A percentile compares a stretch with the other conserved stretches of the same genome.
These are phyloP conservation scores for Cutaneotrichosporon dermatis DNA, from an alignment of 1,284 basidiomycete genomes.

Conservation along the genomic window DNA sequence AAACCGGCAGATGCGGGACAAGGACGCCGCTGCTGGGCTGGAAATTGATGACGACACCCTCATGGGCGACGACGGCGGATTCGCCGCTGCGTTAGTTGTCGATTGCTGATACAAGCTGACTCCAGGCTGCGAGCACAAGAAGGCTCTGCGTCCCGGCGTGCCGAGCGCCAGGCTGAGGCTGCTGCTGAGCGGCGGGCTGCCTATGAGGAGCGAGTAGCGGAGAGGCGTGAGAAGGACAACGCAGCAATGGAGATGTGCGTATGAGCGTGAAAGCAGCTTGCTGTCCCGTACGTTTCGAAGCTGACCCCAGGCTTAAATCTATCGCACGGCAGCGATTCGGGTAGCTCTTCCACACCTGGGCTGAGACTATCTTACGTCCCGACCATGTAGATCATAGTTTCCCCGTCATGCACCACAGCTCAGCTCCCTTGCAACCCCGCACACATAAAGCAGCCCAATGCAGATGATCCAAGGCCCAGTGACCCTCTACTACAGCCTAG, in stretches of 20 bases:
- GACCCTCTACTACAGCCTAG: neutral
- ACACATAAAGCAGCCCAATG: neutral
- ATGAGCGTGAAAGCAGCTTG: no score
- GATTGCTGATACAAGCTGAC: neutral
- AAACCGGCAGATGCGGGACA: conserved; percentile 43
- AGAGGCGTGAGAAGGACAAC: conserved; percentile 40
- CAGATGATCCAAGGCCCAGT: neutral
- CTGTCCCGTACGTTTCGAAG: no score
- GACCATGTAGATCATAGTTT: no score
- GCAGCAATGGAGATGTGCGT: conserved; percentile 49
- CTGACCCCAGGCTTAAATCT: conserved; percentile 33
- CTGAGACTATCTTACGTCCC: no score
- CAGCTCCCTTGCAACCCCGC: neutral
- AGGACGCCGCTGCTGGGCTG: conserved; percentile 38
- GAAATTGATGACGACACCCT: conserved; percentile 45
- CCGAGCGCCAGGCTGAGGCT: conserved; percentile 31
- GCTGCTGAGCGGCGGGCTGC: conserved; percentile 34
- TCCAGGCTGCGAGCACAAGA: conserved; percentile 39
- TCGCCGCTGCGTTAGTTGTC: conserved; percentile 42
- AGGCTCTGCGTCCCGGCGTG: conserved; percentile 32
- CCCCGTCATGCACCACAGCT: no score
- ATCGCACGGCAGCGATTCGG: conserved; percentile 43
- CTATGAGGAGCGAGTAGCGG: conserved; percentile 38
- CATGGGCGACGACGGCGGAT: conserved; percentile 41
- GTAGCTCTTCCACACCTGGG: no score